Evolutionary conservation across 345 rosid species (phyloP), one percentile per base, ranked within the genome.

Genomic region (Gossypium herbaceum): DNA sequence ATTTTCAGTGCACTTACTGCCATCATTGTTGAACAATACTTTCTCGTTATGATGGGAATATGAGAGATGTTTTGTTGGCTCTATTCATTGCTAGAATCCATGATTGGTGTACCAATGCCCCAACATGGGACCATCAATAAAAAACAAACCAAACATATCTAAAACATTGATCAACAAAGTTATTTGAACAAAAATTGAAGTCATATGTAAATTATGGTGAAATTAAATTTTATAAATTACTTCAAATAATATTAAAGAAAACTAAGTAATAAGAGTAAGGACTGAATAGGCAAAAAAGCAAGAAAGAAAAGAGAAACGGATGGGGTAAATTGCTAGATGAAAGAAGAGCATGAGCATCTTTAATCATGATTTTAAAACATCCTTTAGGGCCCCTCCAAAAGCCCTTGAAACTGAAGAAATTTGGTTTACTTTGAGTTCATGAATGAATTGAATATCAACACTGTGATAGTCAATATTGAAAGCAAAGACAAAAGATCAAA

Each of bases 381-480:
- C 62, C 59, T 66, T 2, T 39, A 9, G 83, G 85, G 85, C 15
- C 82, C 86, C 70, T n/a, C 62, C 5, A 77, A 51, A 34, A 20
- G 52, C 62, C 4, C 43, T 11, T 9, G 47, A 12, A 75, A 39
- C 50, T 27, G 44, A 13, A 43, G 7, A 75, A 73, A 52, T 60
- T 55, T 7, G 22, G 59, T 55, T 19, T 25, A 61, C 13, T 70
- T 9, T 65, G 52, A 44, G 41, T 22, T 67, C 19, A 22, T 9
- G 45, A 43, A 61, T 76, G 64, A 74, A 66, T 12, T 45, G 12
- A 45, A 55, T 17, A 20, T 20, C 22, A 45, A 61, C 61, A 85
- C 88, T 82, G 87, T 87, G 78, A 79, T 76, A 29, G 87, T 87
- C 91, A 87, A 85, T 66, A 83, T 75, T 70, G n/a, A 48, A 74